Conservation (phyloP, 2,329 filamentous ascomycete species). For the Verticillium longisporum region DNA sequence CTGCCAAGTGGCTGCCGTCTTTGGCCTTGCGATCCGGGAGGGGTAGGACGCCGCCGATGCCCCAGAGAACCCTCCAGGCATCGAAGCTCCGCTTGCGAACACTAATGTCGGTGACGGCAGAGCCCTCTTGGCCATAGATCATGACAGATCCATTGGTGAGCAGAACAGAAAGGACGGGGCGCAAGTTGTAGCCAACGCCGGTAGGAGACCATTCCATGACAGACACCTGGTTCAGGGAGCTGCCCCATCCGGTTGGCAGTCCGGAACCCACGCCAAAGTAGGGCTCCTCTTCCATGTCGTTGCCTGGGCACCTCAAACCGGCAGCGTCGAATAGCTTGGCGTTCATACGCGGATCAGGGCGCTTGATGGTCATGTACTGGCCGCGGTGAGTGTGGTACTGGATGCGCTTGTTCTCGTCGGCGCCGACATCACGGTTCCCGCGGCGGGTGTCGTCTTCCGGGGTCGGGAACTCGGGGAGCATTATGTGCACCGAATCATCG, state of each 20-base stretch:
- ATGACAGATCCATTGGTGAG: slow-evolving; percentile 42
- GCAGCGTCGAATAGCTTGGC: slow-evolving; percentile 33
- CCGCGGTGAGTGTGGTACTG: slow-evolving; percentile 25
- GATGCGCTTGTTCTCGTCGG: slow-evolving; percentile 10
- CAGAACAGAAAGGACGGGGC: slow-evolving; percentile 44
- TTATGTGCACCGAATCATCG: slow-evolving; percentile 48
- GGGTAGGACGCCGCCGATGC: slow-evolving; percentile 43
- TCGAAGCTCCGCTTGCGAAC: slow-evolving; percentile 33
- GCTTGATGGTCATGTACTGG: slow-evolving; percentile 23
- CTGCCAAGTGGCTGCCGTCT: slow-evolving; percentile 13
- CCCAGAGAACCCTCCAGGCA: slow-evolving; percentile 50
- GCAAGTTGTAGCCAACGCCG: slow-evolving; percentile 47
- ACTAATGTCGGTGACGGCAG: slow-evolving; percentile 15
- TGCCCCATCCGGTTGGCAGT: slow-evolving; percentile 38
- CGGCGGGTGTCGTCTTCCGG: slow-evolving; percentile 17
- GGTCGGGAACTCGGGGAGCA: slow-evolving; percentile 36
- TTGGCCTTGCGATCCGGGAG: slow-evolving; percentile 33
- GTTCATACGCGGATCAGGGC: slow-evolving; percentile 37
- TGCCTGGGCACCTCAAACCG: slow-evolving; percentile 24
- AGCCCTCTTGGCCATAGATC: slow-evolving; percentile 39
- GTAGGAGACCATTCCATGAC: slow-evolving; percentile 50
- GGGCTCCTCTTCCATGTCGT: slow-evolving; percentile 18
- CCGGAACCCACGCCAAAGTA: slow-evolving; percentile 37
- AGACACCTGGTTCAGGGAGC: slow-evolving; percentile 48
- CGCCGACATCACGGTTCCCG: slow-evolving; percentile 7